A percentile compares a stretch with the other conserved stretches of the same genome.
Conservation (phyloP, 768 basidiomycete genomes). For the Hygrophorus russula region DNA sequence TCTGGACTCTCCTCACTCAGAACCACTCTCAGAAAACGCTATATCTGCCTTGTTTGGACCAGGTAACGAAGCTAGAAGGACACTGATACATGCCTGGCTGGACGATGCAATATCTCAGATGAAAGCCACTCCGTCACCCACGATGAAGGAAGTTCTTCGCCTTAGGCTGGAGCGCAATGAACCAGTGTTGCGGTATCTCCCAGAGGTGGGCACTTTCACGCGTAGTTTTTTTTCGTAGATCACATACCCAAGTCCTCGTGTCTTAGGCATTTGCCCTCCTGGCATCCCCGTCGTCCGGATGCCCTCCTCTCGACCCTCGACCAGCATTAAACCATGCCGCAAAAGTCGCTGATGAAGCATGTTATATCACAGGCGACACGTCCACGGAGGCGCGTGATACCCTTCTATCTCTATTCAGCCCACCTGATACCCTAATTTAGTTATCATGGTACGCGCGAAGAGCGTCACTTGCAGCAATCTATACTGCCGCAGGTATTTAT, state of each 20-base stretch:
- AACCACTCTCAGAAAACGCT: conserved; percentile 59
- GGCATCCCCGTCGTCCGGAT: conserved; percentile 34
- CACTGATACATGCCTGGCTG: conserved; percentile 65
- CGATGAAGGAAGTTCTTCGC: conserved; percentile 40
- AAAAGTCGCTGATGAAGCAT: conserved; percentile 60
- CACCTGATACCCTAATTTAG: conserved; percentile 21
- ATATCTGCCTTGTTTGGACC: conserved; percentile 64
- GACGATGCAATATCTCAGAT: conserved; percentile 52
- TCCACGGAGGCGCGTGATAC: conserved; percentile 41
- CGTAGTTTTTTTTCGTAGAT: not conserved
- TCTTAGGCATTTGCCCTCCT: conserved; percentile 63
- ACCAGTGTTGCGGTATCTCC: conserved; percentile 50
- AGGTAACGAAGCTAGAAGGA: conserved; percentile 53
- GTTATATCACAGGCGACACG: conserved; percentile 41
- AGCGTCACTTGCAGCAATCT: conserved; percentile 53
- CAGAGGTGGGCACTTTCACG: conserved; percentile 39
- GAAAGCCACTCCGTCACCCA: conserved; percentile 15
- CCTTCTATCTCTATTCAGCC: not conserved
- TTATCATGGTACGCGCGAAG: conserved; percentile 64
- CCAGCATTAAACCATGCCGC: conserved; percentile 53
- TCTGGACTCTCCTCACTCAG: conserved; percentile 36
- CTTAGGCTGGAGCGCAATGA: conserved; percentile 55
- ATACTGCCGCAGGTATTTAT: conserved; percentile 52
- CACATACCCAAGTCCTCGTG: not conserved
- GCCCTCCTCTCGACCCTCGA: conserved; percentile 46